phyloP scores from a whole-genome alignment of 768 basidiomycete genomes.

The Collybiopsis luxurians region DNA sequence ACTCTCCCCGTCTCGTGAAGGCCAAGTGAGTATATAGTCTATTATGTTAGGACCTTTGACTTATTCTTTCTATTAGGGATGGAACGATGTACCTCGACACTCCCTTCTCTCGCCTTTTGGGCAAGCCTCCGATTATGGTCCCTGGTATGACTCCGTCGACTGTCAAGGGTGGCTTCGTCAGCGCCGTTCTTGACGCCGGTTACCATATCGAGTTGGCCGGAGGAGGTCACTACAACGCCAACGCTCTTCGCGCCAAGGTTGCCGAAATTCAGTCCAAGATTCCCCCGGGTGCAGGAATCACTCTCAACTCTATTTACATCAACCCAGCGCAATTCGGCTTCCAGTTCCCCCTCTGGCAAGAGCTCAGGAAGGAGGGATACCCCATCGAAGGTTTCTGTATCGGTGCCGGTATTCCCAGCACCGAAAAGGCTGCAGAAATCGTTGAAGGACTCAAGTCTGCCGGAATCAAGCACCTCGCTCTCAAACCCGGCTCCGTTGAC shows the following conservation, averaged over 20 bases:
- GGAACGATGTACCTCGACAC: constrained; percentile 93
- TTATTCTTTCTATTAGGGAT: constrained; percentile 52
- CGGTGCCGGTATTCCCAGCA: constrained; percentile 94
- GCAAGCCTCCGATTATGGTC: constrained; percentile 98
- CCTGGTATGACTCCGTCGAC: constrained; percentile 99
- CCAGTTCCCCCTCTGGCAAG: constrained; percentile 97
- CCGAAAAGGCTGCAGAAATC: constrained; percentile 97
- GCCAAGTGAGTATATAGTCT: constrained; percentile 62
- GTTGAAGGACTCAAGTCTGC: constrained; percentile 76
- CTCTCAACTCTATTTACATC: constrained; percentile 95
- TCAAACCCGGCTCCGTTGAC: constrained; percentile 98
- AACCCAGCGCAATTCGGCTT: constrained; percentile 96
- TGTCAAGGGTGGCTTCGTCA: constrained; percentile 93
- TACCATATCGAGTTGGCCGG: constrained; percentile 98
- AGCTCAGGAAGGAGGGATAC: constrained; percentile 92
- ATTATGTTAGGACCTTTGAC: constrained; percentile 3
- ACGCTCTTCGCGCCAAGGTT: constrained; percentile 86
- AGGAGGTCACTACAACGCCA: constrained; percentile 93
- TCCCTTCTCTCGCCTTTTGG: constrained; percentile 91
- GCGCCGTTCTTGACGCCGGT: constrained; percentile 88
- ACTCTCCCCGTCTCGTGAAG: constrained; percentile 79
- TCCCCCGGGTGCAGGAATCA: constrained; percentile 87
- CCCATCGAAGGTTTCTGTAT: constrained; percentile 99
- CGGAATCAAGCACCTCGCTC: constrained; percentile 94
- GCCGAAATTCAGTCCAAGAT: constrained; percentile 87